These are phyloP conservation scores for Circinella umbellata DNA, from an alignment of 371 early-diverging fungal species.

Conservation along the genomic window DNA sequence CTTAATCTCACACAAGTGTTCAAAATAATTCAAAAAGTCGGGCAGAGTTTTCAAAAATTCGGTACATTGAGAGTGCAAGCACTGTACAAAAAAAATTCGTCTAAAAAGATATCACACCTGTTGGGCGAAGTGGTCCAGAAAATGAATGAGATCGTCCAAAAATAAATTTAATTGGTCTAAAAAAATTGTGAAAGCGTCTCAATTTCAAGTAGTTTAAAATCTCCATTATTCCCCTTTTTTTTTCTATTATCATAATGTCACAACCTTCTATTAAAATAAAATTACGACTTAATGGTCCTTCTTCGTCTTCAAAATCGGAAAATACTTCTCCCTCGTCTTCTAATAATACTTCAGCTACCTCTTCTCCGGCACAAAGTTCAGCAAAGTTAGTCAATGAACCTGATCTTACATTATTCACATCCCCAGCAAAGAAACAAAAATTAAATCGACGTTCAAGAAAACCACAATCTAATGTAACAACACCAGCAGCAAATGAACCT, in stretches of 20 bases:
- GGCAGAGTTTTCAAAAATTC: too few species aligned
- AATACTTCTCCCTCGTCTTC: constrained; percentile 22
- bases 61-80: too few species aligned
- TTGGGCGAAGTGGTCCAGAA: too few species aligned
- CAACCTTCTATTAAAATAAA: constrained; percentile 44
- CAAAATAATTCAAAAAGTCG: too few species aligned
- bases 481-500: constrained; percentile 2
- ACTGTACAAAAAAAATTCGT: too few species aligned
- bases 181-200: background rate
- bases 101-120: too few species aligned
- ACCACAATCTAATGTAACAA: background rate
- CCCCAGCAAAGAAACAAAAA: constrained; percentile 15
- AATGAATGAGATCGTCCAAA: too few species aligned
- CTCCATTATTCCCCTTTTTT: background rate
- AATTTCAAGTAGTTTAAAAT: background rate
- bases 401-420: background rate
- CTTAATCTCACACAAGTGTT: too few species aligned
- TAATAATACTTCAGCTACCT: constrained; percentile 10
- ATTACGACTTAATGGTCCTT: constrained; percentile 27
- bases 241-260: constrained; percentile 21
- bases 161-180: too few species aligned
- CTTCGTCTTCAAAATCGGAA: constrained; percentile 10
- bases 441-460: constrained; percentile 3
- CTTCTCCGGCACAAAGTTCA: constrained; percentile 15
- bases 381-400: constrained; percentile 5